These are phyloP conservation scores for Collybia mongolica DNA, from an alignment of 768 basidiomycete genomes.

Conservation along the genomic window DNA sequence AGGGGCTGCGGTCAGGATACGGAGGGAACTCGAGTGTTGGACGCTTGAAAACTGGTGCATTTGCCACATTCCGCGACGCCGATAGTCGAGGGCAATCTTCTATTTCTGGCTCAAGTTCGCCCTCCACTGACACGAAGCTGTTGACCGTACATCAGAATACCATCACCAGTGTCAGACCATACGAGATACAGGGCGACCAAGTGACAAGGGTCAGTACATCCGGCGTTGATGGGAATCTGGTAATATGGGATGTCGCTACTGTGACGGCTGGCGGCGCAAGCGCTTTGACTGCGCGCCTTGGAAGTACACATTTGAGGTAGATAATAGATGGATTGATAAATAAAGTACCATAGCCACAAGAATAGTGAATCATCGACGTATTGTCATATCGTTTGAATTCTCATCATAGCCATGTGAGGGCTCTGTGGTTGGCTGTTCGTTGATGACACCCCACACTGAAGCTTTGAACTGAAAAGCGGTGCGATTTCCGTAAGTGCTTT, in stretches of 20 bases:
- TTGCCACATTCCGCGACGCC: constrained; percentile 91
- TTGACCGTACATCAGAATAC: constrained; percentile 97
- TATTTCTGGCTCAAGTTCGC: constrained; percentile 22
- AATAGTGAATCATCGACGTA: constrained; percentile 18
- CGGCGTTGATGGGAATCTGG: constrained; percentile 91
- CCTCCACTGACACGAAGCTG: constrained; percentile 66
- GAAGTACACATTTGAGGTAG: constrained; percentile 43
- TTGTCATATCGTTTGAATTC: constrained; percentile 24
- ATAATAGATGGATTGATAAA: constrained; percentile 4
- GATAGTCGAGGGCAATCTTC: constrained; percentile 69
- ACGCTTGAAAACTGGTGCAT: constrained; percentile 88
- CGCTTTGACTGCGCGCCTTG: constrained; percentile 46
- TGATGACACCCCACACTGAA: constrained; percentile 93
- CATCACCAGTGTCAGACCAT: constrained; percentile 87
- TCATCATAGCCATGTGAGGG: constrained; percentile 15
- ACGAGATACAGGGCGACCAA: constrained; percentile 53
- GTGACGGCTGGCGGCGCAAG: constrained; percentile 38
- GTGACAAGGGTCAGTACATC: constrained; percentile 84
- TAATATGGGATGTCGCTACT: constrained; percentile 81
- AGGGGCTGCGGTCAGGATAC: constrained; percentile 42
- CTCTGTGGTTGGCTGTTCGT: constrained; percentile 58
- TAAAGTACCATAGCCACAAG: background rate
- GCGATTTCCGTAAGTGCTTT: constrained; percentile 28
- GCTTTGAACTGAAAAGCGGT: constrained; percentile 75
- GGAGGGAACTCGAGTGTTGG: constrained; percentile 53